phyloP scores from a whole-genome alignment of 192 early-diverging fungal genomes.

The Gamsiella multidivaricata region DNA sequence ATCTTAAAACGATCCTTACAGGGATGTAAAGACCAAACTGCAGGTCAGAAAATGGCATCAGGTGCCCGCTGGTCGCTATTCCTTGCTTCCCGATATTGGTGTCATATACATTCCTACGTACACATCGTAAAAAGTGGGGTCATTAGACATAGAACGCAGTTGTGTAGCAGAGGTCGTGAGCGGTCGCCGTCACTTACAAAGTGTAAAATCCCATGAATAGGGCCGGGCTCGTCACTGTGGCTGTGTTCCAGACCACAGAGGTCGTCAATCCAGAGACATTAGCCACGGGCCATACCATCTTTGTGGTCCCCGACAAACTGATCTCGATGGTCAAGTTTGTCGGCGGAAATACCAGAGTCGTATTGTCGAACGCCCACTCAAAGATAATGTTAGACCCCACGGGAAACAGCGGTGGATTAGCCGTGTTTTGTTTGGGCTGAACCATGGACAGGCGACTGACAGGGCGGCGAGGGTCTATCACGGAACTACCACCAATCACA shows the following conservation, averaged over 20 bases:
- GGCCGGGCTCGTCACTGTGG: background rate
- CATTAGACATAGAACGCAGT: too few relatives aligned
- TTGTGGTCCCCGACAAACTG: slow-evolving; percentile 13
- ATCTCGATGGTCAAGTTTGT: slow-evolving; percentile 26
- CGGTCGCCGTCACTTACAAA: too few relatives aligned
- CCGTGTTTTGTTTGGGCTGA: slow-evolving; percentile 39
- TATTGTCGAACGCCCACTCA: slow-evolving; percentile 42
- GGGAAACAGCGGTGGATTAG: slow-evolving; percentile 35
- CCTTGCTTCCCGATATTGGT: slow-evolving; percentile 35
- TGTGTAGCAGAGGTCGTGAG: too few relatives aligned
- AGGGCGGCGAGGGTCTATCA: slow-evolving; percentile 19
- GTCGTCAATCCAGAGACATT: slow-evolving; percentile 32
- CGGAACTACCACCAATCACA: slow-evolving; percentile 2
- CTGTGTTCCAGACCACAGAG: slow-evolving; percentile 26
- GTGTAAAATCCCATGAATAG: slow-evolving; percentile 45
- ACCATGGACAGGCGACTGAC: slow-evolving; percentile 35
- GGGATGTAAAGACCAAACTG: slow-evolving; percentile 44
- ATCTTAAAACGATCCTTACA: slow-evolving; percentile 1
- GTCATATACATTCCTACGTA: slow-evolving; percentile 40
- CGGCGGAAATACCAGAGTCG: slow-evolving; percentile 23
- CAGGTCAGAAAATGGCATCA: slow-evolving; percentile 45
- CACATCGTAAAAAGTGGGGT: background rate
- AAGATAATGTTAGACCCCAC: slow-evolving; percentile 31
- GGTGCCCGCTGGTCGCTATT: slow-evolving; percentile 35
- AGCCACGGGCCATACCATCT: slow-evolving; percentile 32